Percentiles rank a stretch among this genome's conserved stretches.
These are phyloP conservation scores for Parsonsia alboflavescens DNA, from an alignment of 257 asterid genomes.

Conservation along the genomic window DNA sequence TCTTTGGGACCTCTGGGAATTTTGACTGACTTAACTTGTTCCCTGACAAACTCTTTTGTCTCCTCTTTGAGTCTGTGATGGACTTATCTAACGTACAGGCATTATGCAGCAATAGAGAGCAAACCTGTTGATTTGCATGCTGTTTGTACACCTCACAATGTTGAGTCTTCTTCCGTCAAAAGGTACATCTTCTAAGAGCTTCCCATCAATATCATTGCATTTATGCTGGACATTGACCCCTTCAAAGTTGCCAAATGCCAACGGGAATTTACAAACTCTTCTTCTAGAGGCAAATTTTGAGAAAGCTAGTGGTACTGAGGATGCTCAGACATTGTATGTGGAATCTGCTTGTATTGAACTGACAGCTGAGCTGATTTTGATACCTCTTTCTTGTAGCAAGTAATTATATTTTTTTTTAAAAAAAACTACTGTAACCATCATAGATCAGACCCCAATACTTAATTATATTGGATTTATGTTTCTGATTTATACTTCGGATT, in stretches of 20 bases:
- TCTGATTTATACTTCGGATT: too few relatives aligned
- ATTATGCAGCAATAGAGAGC: background rate
- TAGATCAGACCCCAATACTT: too few relatives aligned
- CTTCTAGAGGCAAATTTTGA: background rate
- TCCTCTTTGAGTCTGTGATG: background rate
- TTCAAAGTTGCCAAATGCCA: background rate
- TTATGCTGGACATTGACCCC: background rate
- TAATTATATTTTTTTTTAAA: too few relatives aligned
- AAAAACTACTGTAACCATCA: too few relatives aligned
- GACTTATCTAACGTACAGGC: background rate
- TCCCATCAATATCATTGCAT: background rate
- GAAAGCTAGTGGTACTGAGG: background rate
- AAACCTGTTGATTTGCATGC: background rate
- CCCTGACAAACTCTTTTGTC: constrained; percentile 2
- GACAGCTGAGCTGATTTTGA: background rate
- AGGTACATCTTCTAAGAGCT: background rate
- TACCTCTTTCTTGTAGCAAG: background rate
- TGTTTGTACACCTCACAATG: background rate
- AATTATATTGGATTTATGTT: too few relatives aligned
- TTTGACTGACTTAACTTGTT: constrained; percentile 5
- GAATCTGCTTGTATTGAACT: background rate
- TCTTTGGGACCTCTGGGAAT: background rate
- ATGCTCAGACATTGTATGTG: background rate
- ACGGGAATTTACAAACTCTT: background rate
- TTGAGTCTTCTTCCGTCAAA: background rate